Evolutionary conservation across 495 filamentous ascomycete species (phyloP).

Genomic region (Daldinia caldariorum): DNA sequence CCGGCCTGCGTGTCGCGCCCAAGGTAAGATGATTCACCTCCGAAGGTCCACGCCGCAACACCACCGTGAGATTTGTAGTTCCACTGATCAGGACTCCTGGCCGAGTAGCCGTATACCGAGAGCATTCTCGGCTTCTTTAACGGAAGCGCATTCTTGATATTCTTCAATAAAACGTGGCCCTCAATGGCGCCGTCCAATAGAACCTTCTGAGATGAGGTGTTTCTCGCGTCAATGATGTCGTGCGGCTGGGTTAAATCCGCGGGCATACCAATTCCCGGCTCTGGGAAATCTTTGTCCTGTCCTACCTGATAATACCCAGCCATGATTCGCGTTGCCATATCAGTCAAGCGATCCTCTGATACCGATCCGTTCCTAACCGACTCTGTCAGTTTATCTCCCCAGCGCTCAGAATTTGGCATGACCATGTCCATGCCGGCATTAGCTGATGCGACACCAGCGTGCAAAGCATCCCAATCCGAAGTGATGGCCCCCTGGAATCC

Average conservation of each 20-base stretch:
- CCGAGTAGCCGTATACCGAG: constrained; percentile 51
- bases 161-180: constrained; percentile 64
- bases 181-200: constrained; percentile 50
- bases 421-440: constrained; percentile 63
- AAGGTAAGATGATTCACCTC: constrained; percentile 47
- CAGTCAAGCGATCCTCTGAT: constrained; percentile 51
- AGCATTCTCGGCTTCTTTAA: constrained; percentile 52
- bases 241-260: constrained; percentile 63
- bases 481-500: constrained; percentile 68
- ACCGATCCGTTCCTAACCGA: constrained; percentile 55
- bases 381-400: constrained; percentile 41
- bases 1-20: constrained; percentile 39
- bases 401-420: constrained; percentile 59
- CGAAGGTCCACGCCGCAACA: constrained; percentile 40
- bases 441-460: constrained; percentile 58
- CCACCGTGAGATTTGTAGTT: constrained; percentile 54
- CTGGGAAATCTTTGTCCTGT: constrained; percentile 55
- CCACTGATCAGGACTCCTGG: constrained; percentile 40
- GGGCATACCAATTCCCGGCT: constrained; percentile 48
- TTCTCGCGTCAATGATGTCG: constrained; percentile 51
- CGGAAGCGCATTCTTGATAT: constrained; percentile 58
- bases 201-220: constrained; percentile 44
- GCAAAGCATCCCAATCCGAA: constrained; percentile 64
- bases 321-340: constrained; percentile 57
- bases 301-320: constrained; percentile 57